Conservation (phyloP, 139 green algal genomes). For the Microglena sp. region DNA sequence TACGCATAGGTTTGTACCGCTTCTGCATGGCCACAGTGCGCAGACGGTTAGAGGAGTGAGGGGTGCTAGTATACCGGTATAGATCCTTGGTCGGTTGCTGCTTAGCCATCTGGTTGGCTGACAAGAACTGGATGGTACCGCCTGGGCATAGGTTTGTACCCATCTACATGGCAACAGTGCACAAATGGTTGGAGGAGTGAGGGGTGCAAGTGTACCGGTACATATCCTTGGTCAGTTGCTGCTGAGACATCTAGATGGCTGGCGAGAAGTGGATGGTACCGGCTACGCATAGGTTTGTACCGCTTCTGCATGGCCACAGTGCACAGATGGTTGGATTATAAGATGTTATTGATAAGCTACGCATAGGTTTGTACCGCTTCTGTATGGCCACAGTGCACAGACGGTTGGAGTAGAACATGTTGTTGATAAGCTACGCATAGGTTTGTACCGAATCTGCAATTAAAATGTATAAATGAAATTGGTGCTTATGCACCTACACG, state of each 20-base stretch:
- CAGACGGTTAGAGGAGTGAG: neutral
- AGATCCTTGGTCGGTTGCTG: too few species aligned
- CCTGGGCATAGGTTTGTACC: constrained; percentile 24
- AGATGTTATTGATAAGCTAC: constrained; percentile 97
- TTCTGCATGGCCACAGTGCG: neutral
- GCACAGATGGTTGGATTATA: constrained; percentile 6
- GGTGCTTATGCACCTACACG: too few species aligned
- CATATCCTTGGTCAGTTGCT: too few species aligned
- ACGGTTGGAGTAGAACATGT: constrained; percentile 68
- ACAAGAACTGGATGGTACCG: constrained; percentile 96
- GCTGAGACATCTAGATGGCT: too few species aligned
- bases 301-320: neutral
- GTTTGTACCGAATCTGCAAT: neutral
- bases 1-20: constrained; percentile 2
- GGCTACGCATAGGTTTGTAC: constrained; percentile 24
- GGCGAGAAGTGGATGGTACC: too few species aligned
- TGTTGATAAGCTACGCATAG: constrained; percentile 80
- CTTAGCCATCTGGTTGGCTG: constrained; percentile 57
- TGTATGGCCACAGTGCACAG: neutral
- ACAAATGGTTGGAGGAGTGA: neutral
- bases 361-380: neutral
- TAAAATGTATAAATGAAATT: too few species aligned
- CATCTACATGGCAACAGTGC: neutral
- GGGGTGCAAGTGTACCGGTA: too few species aligned
- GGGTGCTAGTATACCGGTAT: neutral